Evolutionary conservation across 2,329 filamentous ascomycete species (phyloP), one percentile per base, ranked within the genome.

Genomic region (Golovinomyces cichoracearum): DNA sequence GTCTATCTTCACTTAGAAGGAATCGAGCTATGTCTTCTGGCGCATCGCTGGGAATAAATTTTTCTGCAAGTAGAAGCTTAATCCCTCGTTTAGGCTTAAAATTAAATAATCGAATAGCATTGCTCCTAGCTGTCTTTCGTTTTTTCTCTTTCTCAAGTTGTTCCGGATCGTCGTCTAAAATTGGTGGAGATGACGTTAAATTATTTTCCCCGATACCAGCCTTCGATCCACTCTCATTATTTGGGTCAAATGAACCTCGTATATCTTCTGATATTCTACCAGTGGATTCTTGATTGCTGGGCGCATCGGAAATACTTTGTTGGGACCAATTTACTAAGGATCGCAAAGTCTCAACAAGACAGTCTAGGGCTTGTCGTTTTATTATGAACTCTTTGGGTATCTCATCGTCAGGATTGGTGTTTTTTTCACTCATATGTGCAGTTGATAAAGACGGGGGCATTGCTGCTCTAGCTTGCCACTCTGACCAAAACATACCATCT

Each of bases 1-100:
- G 68, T 26, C 78, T 76, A 13, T 93, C 84, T 57, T 90, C 88
- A 27, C 70, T 72, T 7, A 88, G 62, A 19, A 98, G 66, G 61
- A 98, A 98, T 17, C 64, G 69, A 15, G 86, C 90, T 57, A 98
- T 83, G 54, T 93, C 84, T 50, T 79, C 69, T 0, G 90, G 80
- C 5, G 69, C 73, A 48, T 86, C 74, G 49, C 80, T 88, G 1
- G 73, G 65, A 51, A 98, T 93, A 61, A 98, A 94, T 0, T 84
- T 83, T 53, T 92, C 82, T 23, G 81, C 72, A 12, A 95, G 61
- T 17, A 98, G 65, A 15, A 80, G 65, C 61, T 93, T 93, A 59
- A 98, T 74, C 5, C 90, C 92, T 51, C 81, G 76, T 63, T 98
- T 98, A 0, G 92, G 85, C 62, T 98, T 98, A 68, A 88, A 94